Evolutionary conservation across 345 rosid genomes (phyloP).

Genomic region (Abelmoschus esculentus): DNA sequence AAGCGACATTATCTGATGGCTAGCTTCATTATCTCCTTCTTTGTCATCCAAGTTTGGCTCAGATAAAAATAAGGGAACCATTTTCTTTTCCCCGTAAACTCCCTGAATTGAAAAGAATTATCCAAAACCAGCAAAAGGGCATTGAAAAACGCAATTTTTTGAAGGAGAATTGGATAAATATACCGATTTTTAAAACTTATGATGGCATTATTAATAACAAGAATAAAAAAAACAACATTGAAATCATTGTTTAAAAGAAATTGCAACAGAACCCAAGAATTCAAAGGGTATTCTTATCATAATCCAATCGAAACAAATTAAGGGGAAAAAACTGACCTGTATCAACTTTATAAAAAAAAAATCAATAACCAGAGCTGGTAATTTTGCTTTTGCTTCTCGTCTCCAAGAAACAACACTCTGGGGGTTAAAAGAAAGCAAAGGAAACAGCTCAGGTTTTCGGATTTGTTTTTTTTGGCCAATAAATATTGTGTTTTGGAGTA

Average conservation of each 20-base stretch:
- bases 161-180: not conserved
- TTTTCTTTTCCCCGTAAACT: not conserved
- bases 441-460: not conserved
- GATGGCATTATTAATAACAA: not conserved
- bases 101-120: not conserved
- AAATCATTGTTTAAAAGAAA: not conserved
- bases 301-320: not conserved
- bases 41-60: conserved; percentile 28
- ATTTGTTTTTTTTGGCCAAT: not conserved
- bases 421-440: not conserved
- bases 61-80: conserved; percentile 50
- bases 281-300: not conserved
- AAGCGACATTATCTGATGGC: conserved; percentile 32
- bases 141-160: not conserved
- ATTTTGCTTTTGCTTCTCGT: not conserved
- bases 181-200: not conserved
- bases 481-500: too few relatives aligned
- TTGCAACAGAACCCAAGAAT: not conserved
- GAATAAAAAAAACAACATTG: not conserved
- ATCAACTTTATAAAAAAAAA: not conserved
- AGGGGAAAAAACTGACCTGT: not conserved
- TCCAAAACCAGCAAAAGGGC: not conserved
- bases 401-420: not conserved
- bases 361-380: not conserved
- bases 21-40: conserved; percentile 20